These are phyloP conservation scores for Dissophora globulifera DNA, from an alignment of 192 early-diverging fungal genomes.

Conservation along the genomic window DNA sequence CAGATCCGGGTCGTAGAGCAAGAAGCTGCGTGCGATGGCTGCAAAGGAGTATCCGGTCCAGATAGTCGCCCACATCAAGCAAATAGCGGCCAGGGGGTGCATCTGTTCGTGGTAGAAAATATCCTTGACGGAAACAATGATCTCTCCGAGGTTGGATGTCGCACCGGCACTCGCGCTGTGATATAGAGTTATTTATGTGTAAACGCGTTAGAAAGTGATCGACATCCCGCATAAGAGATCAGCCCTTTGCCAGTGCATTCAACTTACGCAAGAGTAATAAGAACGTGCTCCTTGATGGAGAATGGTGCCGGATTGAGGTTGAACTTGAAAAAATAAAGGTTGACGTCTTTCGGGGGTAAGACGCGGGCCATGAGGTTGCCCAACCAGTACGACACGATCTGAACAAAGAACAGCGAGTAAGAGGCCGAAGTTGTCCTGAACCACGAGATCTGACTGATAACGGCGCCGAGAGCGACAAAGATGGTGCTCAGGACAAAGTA, in stretches of 20 bases:
- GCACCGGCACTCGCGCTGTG: conserved; percentile 48
- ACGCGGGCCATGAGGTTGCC: conserved; percentile 47
- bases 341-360: conserved; percentile 43
- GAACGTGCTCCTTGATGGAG: conserved; percentile 62
- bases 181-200: too few relatives aligned
- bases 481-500: conserved; percentile 53
- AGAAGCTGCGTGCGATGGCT: conserved; percentile 48
- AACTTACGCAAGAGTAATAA: conserved; percentile 56
- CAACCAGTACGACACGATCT: conserved; percentile 55
- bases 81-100: conserved; percentile 54
- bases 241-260: not conserved
- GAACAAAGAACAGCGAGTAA: conserved; percentile 58
- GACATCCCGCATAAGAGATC: too few relatives aligned
- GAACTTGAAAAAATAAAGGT: conserved; percentile 40
- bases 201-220: too few relatives aligned
- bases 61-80: conserved; percentile 53
- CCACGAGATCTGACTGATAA: conserved; percentile 54
- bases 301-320: conserved; percentile 62
- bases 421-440: conserved; percentile 55
- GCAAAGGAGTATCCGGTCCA: conserved; percentile 56
- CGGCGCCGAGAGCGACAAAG: conserved; percentile 51
- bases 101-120: conserved; percentile 57
- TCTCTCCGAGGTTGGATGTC: conserved; percentile 55
- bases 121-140: conserved; percentile 58
- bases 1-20: conserved; percentile 54